These are phyloP conservation scores for Kockiozyma suomiensis DNA, from an alignment of 805 yeast genomes.

Conservation along the genomic window DNA sequence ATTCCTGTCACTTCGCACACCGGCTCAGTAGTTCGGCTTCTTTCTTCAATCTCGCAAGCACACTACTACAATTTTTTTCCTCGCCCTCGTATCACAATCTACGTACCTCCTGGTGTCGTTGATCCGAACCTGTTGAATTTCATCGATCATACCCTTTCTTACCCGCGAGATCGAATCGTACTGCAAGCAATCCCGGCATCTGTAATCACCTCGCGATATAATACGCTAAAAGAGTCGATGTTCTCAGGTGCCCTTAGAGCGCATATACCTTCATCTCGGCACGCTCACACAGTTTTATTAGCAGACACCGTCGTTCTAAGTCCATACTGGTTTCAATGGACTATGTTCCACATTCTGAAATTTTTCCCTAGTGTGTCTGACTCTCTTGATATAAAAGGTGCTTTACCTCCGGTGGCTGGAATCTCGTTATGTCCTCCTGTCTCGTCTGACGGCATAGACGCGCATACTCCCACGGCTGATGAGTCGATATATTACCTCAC, in stretches of 20 bases:
- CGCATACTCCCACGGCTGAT: not conserved
- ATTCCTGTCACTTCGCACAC: constrained; percentile 26
- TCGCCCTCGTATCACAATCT: constrained; percentile 30
- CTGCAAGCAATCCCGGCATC: constrained; percentile 20
- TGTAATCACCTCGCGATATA: not conserved
- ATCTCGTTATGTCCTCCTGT: constrained; percentile 17
- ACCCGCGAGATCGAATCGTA: constrained; percentile 28
- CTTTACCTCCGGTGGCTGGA: constrained; percentile 20
- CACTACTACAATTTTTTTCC: constrained; percentile 28
- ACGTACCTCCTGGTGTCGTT: constrained; percentile 29
- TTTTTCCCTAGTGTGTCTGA: constrained; percentile 12
- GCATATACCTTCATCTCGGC: constrained; percentile 24
- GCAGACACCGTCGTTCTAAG: constrained; percentile 27
- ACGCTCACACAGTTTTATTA: constrained; percentile 22
- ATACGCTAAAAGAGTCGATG: constrained; percentile 10
- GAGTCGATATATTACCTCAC: constrained; percentile 17
- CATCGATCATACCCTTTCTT: constrained; percentile 20
- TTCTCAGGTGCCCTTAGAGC: constrained; percentile 19
- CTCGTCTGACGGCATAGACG: not conserved
- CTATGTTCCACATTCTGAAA: constrained; percentile 10
- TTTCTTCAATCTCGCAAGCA: constrained; percentile 19
- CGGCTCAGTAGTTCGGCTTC: constrained; percentile 26
- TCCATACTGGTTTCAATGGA: constrained; percentile 27
- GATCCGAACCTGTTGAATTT: constrained; percentile 23
- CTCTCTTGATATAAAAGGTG: constrained; percentile 9